These are phyloP conservation scores for Stephanodiscus minutulus DNA, from an alignment of 108 stramenopile genomes.

Conservation along the genomic window DNA sequence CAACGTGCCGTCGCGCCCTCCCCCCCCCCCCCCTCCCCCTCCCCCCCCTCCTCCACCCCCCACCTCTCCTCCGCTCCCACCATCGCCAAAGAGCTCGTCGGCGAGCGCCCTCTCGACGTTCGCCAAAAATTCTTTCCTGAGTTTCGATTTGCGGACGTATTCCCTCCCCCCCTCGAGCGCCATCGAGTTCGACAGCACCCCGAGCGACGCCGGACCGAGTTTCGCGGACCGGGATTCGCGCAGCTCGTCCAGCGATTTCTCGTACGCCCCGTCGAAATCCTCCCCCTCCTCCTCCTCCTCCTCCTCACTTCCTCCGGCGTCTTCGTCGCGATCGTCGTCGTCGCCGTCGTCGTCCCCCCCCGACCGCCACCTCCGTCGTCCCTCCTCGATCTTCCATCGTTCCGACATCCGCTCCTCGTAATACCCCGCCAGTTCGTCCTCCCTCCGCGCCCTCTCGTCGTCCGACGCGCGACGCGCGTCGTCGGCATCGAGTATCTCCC, in stretches of 20 bases:
- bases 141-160: slow-evolving; percentile 4
- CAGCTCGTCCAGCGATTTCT: background rate
- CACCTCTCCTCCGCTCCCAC: slow-evolving; percentile 1
- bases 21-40: background rate
- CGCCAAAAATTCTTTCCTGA: slow-evolving; percentile 16
- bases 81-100: slow-evolving; percentile 8
- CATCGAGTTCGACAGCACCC: slow-evolving; percentile 37
- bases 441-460: background rate
- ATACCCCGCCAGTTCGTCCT: background rate
- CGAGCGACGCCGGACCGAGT: slow-evolving; percentile 18
- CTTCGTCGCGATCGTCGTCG: background rate
- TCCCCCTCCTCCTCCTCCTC: background rate
- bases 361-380: no score
- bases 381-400: no score
- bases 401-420: slow-evolving; percentile 4
- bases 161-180: slow-evolving; percentile 34
- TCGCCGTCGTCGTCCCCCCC: background rate
- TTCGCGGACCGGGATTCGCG: slow-evolving; percentile 15
- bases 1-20: background rate
- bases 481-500: background rate
- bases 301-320: no score
- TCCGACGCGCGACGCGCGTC: background rate
- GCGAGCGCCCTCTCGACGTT: slow-evolving; percentile 14
- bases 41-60: background rate
- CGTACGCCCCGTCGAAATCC: slow-evolving; percentile 22